Percentiles rank a stretch among this genome's conserved stretches.
These are phyloP conservation scores for Candida hispaniensis DNA, from an alignment of 805 yeast genomes.

Conservation along the genomic window DNA sequence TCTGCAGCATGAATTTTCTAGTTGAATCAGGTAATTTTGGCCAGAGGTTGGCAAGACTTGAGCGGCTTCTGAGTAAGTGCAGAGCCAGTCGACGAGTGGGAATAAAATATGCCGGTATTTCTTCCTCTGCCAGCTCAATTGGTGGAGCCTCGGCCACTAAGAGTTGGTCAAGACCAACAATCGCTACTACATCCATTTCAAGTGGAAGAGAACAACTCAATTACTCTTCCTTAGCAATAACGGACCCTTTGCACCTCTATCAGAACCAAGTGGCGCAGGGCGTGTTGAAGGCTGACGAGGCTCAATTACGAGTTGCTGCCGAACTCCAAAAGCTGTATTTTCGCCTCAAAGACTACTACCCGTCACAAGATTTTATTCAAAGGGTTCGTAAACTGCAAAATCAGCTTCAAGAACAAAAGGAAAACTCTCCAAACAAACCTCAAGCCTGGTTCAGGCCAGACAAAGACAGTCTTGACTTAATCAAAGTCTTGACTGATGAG, in stretches of 20 bases:
- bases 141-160: too few relatives aligned
- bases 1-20: too few relatives aligned
- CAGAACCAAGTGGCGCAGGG: conserved; percentile 44
- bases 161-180: too few relatives aligned
- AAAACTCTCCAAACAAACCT: conserved; percentile 10
- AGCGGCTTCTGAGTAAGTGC: too few relatives aligned
- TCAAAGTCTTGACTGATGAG: conserved; percentile 46
- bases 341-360: conserved; percentile 48
- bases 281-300: conserved; percentile 41
- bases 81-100: too few relatives aligned
- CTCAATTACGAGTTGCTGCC: conserved; percentile 51
- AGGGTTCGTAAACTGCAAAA: conserved; percentile 34
- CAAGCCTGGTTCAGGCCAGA: conserved; percentile 20
- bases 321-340: conserved; percentile 51
- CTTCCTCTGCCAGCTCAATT: too few relatives aligned
- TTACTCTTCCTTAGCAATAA: conserved; percentile 32
- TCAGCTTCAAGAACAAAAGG: conserved; percentile 26
- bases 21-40: too few relatives aligned
- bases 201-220: too few relatives aligned
- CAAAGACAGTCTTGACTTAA: conserved; percentile 31
- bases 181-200: too few relatives aligned
- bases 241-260: conserved; percentile 55
- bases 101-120: too few relatives aligned
- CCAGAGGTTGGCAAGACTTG: too few relatives aligned
- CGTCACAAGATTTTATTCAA: conserved; percentile 39